Conservation (phyloP, 495 filamentous ascomycete genomes). For the Tetracladium setigerum region DNA sequence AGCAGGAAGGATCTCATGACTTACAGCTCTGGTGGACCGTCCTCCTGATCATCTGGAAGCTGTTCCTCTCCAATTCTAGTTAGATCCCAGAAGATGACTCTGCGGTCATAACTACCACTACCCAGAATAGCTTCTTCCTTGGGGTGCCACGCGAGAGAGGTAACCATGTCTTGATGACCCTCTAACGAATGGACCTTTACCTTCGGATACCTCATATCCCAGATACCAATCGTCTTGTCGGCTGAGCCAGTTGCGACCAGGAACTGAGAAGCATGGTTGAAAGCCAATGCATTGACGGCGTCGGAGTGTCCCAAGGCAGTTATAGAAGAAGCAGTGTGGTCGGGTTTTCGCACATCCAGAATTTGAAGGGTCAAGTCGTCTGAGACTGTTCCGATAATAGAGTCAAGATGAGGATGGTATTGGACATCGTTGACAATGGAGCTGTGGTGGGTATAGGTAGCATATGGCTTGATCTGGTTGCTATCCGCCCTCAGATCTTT, state of each 20-base stretch:
- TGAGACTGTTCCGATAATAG: slow-evolving; percentile 85
- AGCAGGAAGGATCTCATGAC: slow-evolving; percentile 26
- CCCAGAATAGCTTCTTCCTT: slow-evolving; percentile 80
- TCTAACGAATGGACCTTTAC: slow-evolving; percentile 78
- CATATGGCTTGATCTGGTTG: slow-evolving; percentile 59
- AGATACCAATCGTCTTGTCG: slow-evolving; percentile 89
- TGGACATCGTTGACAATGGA: slow-evolving; percentile 96
- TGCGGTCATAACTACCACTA: slow-evolving; percentile 83
- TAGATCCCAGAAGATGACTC: slow-evolving; percentile 95
- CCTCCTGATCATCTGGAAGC: slow-evolving; percentile 88
- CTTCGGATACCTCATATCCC: slow-evolving; percentile 87
- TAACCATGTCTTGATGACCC: slow-evolving; percentile 81
- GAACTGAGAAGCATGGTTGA: slow-evolving; percentile 82
- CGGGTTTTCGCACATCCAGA: slow-evolving; percentile 65
- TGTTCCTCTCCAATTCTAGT: slow-evolving; percentile 89
- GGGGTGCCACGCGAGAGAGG: slow-evolving; percentile 89
- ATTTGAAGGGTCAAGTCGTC: slow-evolving; percentile 93
- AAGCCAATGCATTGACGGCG: slow-evolving; percentile 89
- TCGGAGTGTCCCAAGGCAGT: slow-evolving; percentile 69
- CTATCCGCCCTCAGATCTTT: slow-evolving; percentile 60
- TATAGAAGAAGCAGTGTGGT: slow-evolving; percentile 57
- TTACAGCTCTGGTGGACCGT: slow-evolving; percentile 91
- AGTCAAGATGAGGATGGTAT: slow-evolving; percentile 75
- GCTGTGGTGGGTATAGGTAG: slow-evolving; percentile 79
- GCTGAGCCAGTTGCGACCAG: slow-evolving; percentile 87